A percentile compares a stretch with the other conserved stretches of the same genome.
Evolutionary conservation across 2,329 filamentous ascomycete species (phyloP).

Genomic region (Alternaria viburni): DNA sequence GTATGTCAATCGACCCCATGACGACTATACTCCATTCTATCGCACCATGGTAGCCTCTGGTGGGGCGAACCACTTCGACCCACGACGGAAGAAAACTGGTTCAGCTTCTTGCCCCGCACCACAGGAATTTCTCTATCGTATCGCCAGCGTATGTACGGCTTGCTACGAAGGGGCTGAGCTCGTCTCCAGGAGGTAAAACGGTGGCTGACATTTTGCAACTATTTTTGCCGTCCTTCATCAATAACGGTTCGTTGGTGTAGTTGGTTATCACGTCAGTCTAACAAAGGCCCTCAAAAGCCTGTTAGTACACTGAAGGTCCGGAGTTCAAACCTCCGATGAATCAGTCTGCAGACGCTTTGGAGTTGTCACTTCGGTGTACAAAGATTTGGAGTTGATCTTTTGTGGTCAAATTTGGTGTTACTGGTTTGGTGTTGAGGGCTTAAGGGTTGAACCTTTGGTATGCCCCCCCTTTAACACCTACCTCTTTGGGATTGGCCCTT

Average conservation of each 20-base stretch:
- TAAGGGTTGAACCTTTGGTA: not conserved
- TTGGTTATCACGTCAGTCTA: conserved; percentile 58
- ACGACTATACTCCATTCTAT: not conserved
- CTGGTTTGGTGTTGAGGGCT: not conserved
- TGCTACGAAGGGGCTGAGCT: not conserved
- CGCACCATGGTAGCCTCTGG: not conserved
- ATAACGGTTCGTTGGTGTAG: conserved; percentile 50
- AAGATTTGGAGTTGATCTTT: too few relatives aligned
- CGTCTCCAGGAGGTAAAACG: accelerated
- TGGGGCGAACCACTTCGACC: not conserved
- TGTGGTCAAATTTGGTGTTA: not conserved
- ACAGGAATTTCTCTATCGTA: not conserved
- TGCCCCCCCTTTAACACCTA: not conserved
- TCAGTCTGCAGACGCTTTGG: not conserved
- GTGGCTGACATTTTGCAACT: not conserved
- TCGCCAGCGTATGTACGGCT: not conserved
- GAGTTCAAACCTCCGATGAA: conserved; percentile 20
- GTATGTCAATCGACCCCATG: not conserved
- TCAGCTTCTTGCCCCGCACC: not conserved
- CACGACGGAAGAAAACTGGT: not conserved
- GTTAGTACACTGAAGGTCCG: conserved; percentile 20
- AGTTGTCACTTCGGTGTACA: too few relatives aligned
- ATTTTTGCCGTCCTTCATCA: not conserved
- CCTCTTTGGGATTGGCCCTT: not conserved
- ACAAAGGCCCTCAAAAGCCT: conserved; percentile 30